Conservation (phyloP, 2,329 filamentous ascomycete species). For the Rhexocercosporidium sp. region DNA sequence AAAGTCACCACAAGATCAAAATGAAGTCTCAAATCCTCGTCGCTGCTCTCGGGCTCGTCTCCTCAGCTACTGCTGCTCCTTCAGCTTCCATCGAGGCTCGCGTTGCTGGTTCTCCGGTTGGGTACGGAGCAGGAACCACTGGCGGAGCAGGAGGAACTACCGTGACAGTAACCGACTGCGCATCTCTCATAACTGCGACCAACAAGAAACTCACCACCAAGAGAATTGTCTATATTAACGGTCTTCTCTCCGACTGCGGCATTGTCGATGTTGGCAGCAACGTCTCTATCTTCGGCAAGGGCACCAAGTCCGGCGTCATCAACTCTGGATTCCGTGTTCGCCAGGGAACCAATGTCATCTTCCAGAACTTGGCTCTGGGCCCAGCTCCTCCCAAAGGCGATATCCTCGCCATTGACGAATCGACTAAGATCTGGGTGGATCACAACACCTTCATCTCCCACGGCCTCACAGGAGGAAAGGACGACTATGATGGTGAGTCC, state of each 20-base stretch:
- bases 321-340: slow-evolving; percentile 53
- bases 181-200: slow-evolving; percentile 5
- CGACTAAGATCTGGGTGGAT: slow-evolving; percentile 45
- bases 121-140: slow-evolving; percentile 16
- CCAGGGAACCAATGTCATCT: slow-evolving; percentile 54
- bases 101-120: slow-evolving; percentile 7
- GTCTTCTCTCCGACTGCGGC: slow-evolving; percentile 44
- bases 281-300: slow-evolving; percentile 51
- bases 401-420: slow-evolving; percentile 50
- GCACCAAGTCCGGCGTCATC: slow-evolving; percentile 45
- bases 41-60: slow-evolving; percentile 6
- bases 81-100: background rate
- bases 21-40: slow-evolving; percentile 13
- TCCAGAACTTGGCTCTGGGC: slow-evolving; percentile 57
- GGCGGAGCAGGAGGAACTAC: slow-evolving; percentile 11
- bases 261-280: slow-evolving; percentile 48
- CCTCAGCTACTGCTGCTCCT: background rate
- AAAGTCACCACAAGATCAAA: background rate
- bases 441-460: slow-evolving; percentile 36
- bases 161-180: slow-evolving; percentile 10
- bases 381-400: slow-evolving; percentile 51
- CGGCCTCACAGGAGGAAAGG: slow-evolving; percentile 24
- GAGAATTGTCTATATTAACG: slow-evolving; percentile 48
- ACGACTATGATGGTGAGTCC: slow-evolving; percentile 14
- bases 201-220: slow-evolving; percentile 8